Base-by-base conservation (phyloP, 805 yeast species). In the Yamadazyma philogaea region DNA sequence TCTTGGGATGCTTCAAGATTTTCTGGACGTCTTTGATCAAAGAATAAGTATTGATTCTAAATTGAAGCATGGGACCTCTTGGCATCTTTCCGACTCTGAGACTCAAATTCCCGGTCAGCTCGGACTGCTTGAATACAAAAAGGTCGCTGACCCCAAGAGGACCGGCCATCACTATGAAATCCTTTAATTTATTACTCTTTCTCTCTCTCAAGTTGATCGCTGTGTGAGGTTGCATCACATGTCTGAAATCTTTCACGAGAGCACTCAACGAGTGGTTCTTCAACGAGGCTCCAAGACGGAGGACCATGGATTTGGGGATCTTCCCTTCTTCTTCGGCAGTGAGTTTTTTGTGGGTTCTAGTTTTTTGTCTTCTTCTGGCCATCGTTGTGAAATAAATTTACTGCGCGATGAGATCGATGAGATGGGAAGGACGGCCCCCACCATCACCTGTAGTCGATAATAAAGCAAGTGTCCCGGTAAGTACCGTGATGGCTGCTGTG, bases 91-190 rank as follows among this genome's bases (percentile, higher is more conserved):
- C 89, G 34, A 93, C 64, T 56, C 97, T 78, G 49, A 93, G 70
- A 39, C 91, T 84, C 4, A 93, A 82, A 43, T 81, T 82, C 6
- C 96, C 97, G 1, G 84, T 68, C 32, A 74, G 75, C 52, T 81
- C 84, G 30, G 86, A 77, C 60, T 89, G 96, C 48, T 88, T 83
- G 70, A 93, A 90, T 16, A 91, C 71, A 66, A 93, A 79, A 57
- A 93, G 65, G 64, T 91, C 96, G 6, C 91, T 76, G 17, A 93
- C 96, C 20, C 96, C 96, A 34, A 93, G 71, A 11, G 98, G 98
- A 5, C 98, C 98, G 30, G 96, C 87, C 96, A 93, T 90, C n/a
- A 88, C 96, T n/a, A 90, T 78, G 54, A 85, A 93, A 66, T 91
- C 99, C 61, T 85, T 87, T 51, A 93, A 72, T 58, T 82, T 86